Evolutionary conservation across 225 moss, liverwort and hornwort genomes (phyloP).

Genomic region (Pleurozium schreberi): DNA sequence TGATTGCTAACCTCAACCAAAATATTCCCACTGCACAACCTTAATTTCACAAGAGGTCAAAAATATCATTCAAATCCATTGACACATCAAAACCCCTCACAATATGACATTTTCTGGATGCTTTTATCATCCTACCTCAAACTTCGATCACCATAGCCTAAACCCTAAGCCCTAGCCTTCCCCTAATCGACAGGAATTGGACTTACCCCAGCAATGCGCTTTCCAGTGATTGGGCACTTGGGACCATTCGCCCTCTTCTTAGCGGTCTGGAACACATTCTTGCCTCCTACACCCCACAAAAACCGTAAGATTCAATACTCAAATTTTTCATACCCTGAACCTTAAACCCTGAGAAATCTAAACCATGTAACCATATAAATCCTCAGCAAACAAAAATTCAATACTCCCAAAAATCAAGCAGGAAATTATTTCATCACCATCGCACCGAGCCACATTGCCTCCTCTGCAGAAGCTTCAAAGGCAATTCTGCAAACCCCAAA

Average conservation of each 20-base stretch:
- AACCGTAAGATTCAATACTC: neutral
- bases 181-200: neutral
- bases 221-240: neutral
- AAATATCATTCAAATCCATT: neutral
- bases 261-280: slow-evolving; percentile 60
- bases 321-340: neutral
- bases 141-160: neutral
- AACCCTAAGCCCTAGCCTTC: neutral
- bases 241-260: slow-evolving; percentile 78
- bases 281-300: slow-evolving; percentile 39
- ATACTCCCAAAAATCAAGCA: neutral
- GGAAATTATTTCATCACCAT: neutral
- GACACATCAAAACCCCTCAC: neutral
- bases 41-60: too few relatives aligned
- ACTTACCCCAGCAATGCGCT: slow-evolving; percentile 3
- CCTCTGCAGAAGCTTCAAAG: neutral
- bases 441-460: neutral
- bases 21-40: neutral
- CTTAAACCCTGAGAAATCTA: neutral
- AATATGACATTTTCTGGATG: neutral
- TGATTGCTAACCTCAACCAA: neutral
- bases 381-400: neutral
- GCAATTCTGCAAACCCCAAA: neutral
- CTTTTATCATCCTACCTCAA: neutral
- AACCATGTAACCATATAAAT: neutral